A percentile compares a stretch with the other conserved stretches of the same genome.
phyloP scores from a whole-genome alignment of 78 protist species.

The Guillardia theta region DNA sequence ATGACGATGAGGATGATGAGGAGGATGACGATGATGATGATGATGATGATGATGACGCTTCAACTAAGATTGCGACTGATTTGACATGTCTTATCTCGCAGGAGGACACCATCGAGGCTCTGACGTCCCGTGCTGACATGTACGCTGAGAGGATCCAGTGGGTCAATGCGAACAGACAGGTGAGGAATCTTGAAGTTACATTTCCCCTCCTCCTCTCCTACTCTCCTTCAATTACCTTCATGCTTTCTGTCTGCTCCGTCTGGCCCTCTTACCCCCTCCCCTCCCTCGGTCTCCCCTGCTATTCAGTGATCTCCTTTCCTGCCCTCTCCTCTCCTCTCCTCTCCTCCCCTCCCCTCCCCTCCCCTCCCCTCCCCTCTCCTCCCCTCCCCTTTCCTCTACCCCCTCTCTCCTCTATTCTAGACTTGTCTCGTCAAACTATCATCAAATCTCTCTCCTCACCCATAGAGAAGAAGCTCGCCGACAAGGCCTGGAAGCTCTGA shows the following conservation, averaged over 20 bases:
- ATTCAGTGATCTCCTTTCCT: not conserved
- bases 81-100: not conserved
- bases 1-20: not conserved
- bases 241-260: not conserved
- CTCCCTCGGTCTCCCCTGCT: not conserved
- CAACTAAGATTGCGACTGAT: not conserved
- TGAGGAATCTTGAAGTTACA: not conserved
- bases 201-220: not conserved
- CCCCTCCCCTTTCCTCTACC: too few relatives aligned
- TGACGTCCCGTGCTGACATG: constrained; percentile 25
- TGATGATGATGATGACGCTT: not conserved
- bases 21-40: not conserved
- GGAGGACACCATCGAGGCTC: not conserved
- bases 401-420: too few relatives aligned
- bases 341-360: too few relatives aligned
- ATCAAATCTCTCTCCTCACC: not conserved
- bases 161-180: not conserved
- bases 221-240: not conserved
- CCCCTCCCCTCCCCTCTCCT: too few relatives aligned
- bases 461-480: not conserved
- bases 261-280: not conserved
- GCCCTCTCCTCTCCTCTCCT: too few relatives aligned
- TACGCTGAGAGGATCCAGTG: constrained; percentile 12
- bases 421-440: not conserved
- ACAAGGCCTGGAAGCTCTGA: not conserved